Base-by-base conservation (phyloP, 2,329 filamentous ascomycete species). In the Aspergillus tamarii region DNA sequence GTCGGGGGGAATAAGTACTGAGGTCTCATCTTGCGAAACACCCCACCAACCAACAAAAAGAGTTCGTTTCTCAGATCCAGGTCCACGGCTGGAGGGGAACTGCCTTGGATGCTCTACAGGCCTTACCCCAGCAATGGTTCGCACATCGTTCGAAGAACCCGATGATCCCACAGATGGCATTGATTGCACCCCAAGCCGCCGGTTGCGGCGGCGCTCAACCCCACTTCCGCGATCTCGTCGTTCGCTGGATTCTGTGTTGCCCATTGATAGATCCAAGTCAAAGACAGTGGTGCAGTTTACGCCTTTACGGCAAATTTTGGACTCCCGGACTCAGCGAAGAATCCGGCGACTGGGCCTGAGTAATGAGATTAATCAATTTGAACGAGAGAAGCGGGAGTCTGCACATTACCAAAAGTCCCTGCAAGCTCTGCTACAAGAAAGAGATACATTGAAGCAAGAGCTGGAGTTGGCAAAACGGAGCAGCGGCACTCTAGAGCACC, bases 41-140 rank as follows among this genome's bases (percentile, higher is more conserved):
- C 75, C 78, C 4, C 72, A 68, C 41, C 77, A 71, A 68, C 66
- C 71, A 16, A 72, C 72, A 43, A 84, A 83, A 66, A 77, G 73
- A 66, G 78, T 81, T 41, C 80, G 82, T 30, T 82, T 83, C 67
- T 83, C 82, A 1, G 80, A 82, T 57, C 77, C 80, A 7, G 76
- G 77, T 8, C 74, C 75, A 48, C 69, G 64, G 36, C 45, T 72
- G 36, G 70, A 72, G 21, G 58, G 70, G 36, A 57, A 60, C 12
- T 21, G 16, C 53, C 61, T 61, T 7, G 41, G 61, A 41, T 60
- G 61, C 28, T 77, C 78, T 1, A 83, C 81, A 1, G 81, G 81
- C n/a, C 67, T 83, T 8, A 83, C 81, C 4, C 81, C 81, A 21
- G 73, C 76, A 5, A 73, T 83, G 63, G 67, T 72, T 28, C 80